A percentile compares a stretch with the other conserved stretches of the same genome.
These are phyloP conservation scores for Claviceps pusilla DNA, from an alignment of 2,329 filamentous ascomycete genomes.

Conservation along the genomic window DNA sequence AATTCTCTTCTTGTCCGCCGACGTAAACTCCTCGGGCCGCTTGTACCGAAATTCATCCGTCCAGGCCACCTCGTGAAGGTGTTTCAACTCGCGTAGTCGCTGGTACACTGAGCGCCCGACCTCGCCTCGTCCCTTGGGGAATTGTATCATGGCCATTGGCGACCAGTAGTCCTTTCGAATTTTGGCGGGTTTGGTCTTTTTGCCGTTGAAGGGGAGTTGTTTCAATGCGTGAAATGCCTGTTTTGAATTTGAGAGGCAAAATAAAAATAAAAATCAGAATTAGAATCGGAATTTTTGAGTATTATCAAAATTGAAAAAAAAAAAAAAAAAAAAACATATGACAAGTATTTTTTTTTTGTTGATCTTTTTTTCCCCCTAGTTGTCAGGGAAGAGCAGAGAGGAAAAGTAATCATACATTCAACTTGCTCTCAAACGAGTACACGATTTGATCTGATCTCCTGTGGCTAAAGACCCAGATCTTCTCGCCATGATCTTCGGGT, in stretches of 20 bases:
- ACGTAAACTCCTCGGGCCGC: conserved; percentile 18
- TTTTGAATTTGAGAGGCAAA: neutral
- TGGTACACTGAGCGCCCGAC: conserved; percentile 46
- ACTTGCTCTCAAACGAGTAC: conserved; percentile 31
- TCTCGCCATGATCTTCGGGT: conserved; percentile 35
- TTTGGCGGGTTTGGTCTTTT: conserved; percentile 47
- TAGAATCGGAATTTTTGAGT: too few relatives aligned
- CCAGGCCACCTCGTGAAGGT: conserved; percentile 49
- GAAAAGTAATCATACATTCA: conserved; percentile 26
- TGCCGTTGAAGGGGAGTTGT: conserved; percentile 51
- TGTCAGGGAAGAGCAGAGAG: too few relatives aligned
- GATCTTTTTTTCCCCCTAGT: too few relatives aligned
- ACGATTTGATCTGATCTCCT: conserved; percentile 34
- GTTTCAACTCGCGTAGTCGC: conserved; percentile 49
- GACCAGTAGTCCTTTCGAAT: conserved; percentile 55
- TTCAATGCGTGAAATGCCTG: conserved; percentile 31
- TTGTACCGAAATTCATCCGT: conserved; percentile 31
- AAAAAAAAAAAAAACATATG: neutral
- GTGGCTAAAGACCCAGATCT: conserved; percentile 41
- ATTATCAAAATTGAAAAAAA: too few relatives aligned
- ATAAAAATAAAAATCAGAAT: neutral
- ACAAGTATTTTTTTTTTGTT: too few relatives aligned
- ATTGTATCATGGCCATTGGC: conserved; percentile 44
- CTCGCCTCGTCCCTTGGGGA: conserved; percentile 34
- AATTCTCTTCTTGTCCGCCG: conserved; percentile 19